A percentile compares a stretch with the other conserved stretches of the same genome.
phyloP scores from a whole-genome alignment of 352 stramenopile genomes.

The Phytophthora ramorum region DNA sequence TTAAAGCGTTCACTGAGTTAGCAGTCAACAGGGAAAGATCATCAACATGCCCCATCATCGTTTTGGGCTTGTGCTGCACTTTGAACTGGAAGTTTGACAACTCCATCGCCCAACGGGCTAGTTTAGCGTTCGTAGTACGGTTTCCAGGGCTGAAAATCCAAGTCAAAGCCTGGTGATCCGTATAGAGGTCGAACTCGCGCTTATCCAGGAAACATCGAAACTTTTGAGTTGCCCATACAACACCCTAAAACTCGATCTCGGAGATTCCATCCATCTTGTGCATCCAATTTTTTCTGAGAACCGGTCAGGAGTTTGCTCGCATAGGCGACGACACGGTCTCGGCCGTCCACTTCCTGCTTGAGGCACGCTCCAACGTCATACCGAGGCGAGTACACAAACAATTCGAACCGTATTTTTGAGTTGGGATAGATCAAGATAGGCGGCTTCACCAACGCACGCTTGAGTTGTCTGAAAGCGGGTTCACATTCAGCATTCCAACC shows the following conservation, averaged over 20 bases:
- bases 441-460: background rate
- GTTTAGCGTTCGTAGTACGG: slow-evolving; percentile 1
- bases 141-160: slow-evolving; percentile 7
- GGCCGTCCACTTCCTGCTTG: slow-evolving; percentile 6
- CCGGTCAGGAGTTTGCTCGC: slow-evolving; percentile 5
- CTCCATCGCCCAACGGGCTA: slow-evolving; percentile 7
- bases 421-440: slow-evolving; percentile 10
- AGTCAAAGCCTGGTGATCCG: slow-evolving; percentile 7
- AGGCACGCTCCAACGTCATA: slow-evolving; percentile 6
- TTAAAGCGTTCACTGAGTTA: background rate
- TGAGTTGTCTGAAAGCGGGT: slow-evolving; percentile 2
- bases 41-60: slow-evolving; percentile 8
- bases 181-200: slow-evolving; percentile 7
- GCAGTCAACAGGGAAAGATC: background rate
- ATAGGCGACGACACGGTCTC: slow-evolving; percentile 3
- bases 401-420: background rate
- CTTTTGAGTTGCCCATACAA: slow-evolving; percentile 4
- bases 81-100: slow-evolving; percentile 1
- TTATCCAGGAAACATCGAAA: slow-evolving; percentile 12
- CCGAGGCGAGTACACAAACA: slow-evolving; percentile 5
- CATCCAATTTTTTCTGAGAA: slow-evolving; percentile 14
- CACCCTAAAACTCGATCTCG: slow-evolving; percentile 7
- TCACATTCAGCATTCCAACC: slow-evolving; percentile 7
- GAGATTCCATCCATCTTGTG: background rate
- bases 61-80: slow-evolving; percentile 5